These are phyloP conservation scores for Chenopodium quinoa DNA, from an alignment of 148 eudicot species.

Conservation along the genomic window DNA sequence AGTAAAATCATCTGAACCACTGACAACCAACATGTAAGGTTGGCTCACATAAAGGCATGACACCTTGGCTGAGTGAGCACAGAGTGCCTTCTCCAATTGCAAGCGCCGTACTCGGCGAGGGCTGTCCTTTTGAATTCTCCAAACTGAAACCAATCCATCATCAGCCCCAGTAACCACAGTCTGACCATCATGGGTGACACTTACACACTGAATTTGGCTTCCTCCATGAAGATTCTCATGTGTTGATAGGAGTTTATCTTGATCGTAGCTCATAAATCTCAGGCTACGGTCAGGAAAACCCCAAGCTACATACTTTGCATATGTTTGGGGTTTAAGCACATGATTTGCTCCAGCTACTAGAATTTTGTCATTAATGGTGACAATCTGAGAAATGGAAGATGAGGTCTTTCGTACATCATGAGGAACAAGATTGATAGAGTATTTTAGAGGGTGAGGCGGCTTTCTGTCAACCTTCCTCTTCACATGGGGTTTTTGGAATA, in stretches of 20 bases:
- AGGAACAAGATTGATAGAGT: slow-evolving; percentile 57
- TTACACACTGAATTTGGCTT: slow-evolving; percentile 78
- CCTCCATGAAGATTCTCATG: slow-evolving; percentile 94
- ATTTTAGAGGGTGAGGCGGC: slow-evolving; percentile 67
- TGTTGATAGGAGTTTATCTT: slow-evolving; percentile 84
- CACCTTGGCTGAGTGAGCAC: slow-evolving; percentile 67
- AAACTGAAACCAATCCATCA: slow-evolving; percentile 75
- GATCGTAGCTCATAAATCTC: slow-evolving; percentile 78
- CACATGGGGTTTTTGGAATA: slow-evolving; percentile 79
- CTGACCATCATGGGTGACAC: slow-evolving; percentile 87
- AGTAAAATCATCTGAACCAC: slow-evolving; percentile 89
- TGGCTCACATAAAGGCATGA: slow-evolving; percentile 84
- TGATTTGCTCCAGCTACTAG: slow-evolving; percentile 60
- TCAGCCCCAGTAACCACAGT: slow-evolving; percentile 80
- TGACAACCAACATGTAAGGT: slow-evolving; percentile 90
- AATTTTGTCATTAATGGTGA: slow-evolving; percentile 61
- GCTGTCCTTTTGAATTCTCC: slow-evolving; percentile 73
- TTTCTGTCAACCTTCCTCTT: slow-evolving; percentile 65
- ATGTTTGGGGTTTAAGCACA: slow-evolving; percentile 80
- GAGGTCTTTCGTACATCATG: slow-evolving; percentile 61
- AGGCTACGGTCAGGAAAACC: slow-evolving; percentile 95
- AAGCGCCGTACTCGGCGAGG: slow-evolving; percentile 54
- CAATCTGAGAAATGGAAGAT: slow-evolving; percentile 74
- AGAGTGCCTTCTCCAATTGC: slow-evolving; percentile 71
- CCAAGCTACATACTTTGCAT: slow-evolving; percentile 80